Percentiles rank a stretch among this genome's conserved stretches.
Evolutionary conservation across 2,329 filamentous ascomycete genomes (phyloP).

Genomic region (Aspergillus jensenii): DNA sequence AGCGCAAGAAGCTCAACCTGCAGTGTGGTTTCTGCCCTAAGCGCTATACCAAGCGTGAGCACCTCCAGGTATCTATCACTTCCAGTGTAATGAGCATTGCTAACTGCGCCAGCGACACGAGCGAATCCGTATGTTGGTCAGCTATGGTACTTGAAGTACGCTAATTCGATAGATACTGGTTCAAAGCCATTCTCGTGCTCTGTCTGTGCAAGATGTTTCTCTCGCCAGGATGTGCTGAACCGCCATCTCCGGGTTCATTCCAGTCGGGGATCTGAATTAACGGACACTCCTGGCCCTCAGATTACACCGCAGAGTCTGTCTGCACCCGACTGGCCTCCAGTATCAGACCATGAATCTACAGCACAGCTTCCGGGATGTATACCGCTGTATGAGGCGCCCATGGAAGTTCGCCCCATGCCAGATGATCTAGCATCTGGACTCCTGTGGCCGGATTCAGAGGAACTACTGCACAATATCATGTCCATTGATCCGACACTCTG

Average conservation of each 20-base stretch:
- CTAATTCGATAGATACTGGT: not conserved
- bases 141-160: no score
- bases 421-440: not conserved
- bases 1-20: constrained; percentile 2
- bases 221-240: constrained; percentile 4
- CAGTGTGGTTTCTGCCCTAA: constrained; percentile 7
- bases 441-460: constrained; percentile 5
- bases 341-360: not conserved
- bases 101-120: not conserved
- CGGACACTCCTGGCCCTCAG: not conserved
- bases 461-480: constrained; percentile 7
- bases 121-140: not conserved
- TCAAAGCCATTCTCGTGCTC: not conserved
- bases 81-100: not conserved
- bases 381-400: not conserved
- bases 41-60: constrained; percentile 13
- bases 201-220: constrained; percentile 1
- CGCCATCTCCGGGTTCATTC: constrained; percentile 3
- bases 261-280: no score
- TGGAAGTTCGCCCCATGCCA: not conserved
- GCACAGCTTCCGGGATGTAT: not conserved
- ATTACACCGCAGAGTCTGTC: not conserved
- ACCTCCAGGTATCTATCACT: constrained; percentile 3
- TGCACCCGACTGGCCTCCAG: not conserved
- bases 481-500: not conserved